Base-by-base conservation (phyloP, 305 asterid genomes). In the Fraxinus xanthoxyloides region DNA sequence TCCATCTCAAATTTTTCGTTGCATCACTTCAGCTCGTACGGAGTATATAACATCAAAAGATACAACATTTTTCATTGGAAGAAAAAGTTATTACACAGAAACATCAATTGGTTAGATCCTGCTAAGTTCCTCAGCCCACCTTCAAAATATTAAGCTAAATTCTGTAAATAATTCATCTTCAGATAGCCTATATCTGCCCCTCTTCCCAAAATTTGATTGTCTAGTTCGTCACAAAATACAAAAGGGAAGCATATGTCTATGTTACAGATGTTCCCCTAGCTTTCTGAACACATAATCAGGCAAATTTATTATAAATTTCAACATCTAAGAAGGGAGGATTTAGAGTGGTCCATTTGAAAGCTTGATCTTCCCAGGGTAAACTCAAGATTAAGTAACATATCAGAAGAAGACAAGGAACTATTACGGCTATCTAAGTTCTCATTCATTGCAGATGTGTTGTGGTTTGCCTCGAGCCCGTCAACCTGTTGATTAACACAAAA, bases 321-420 rank as follows among this genome's bases (percentile, higher is more conserved):
- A 75, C 89, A 85, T 75, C 84, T 85, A 84, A 87, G 88, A 83
- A 88, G 83, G 19, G 84, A 77, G 7, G 87, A 82, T 76, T 79
- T 84, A 51, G 85, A 72, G 30, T 72, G 76, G 83, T 83, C 90
- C 85, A 82, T 46, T 77, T 81, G 87, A 89, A 88, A 89, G 89
- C 84, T 86, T 87, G 92, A 85, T 77, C 92, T 87, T 77, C 97
- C 94, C 23, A 93, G 89, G 26, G 92, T 92, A 85, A 93, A 89
- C 85, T 93, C 94, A 24, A 93, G 92, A 86, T 93, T 87, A 13
- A 89, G 79, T 80, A 85, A 24, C 79, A 36, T 72, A 51, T 82
- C 83, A 51, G 80, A 78, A 54, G 90, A 84, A 65, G 89, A 74
- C 86, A 76, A 56, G 3, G 78, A 86, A 48, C 72, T 76, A 38